Evolutionary conservation across 1,139 yeast genomes (phyloP).

Genomic region (Kluyveromyces sp.): DNA sequence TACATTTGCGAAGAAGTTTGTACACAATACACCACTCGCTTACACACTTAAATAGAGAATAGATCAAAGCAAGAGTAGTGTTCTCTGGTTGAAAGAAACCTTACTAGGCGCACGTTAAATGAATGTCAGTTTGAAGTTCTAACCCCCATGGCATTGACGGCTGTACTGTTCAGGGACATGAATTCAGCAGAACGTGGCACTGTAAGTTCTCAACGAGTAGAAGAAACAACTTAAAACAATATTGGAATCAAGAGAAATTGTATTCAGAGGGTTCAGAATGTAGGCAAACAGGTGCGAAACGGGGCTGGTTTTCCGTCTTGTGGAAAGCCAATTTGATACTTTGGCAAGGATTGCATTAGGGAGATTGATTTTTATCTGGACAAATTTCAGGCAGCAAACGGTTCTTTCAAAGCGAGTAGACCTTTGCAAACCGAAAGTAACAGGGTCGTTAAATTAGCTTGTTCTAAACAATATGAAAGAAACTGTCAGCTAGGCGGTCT

Average conservation of each 20-base stretch:
- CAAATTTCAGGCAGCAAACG: not conserved
- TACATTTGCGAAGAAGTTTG: not conserved
- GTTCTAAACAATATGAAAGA: not conserved
- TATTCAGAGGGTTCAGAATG: not conserved
- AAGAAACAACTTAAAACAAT: not conserved
- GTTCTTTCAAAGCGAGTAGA: not conserved
- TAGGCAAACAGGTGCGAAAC: not conserved
- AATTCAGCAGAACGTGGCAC: not conserved
- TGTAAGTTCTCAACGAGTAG: not conserved
- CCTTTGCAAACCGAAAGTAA: not conserved
- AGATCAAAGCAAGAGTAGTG: not conserved
- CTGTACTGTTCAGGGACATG: conserved; percentile 4
- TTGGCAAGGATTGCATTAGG: not conserved
- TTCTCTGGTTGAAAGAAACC: too few relatives aligned
- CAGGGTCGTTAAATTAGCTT: not conserved
- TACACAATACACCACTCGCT: not conserved
- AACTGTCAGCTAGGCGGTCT: not conserved
- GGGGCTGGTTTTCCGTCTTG: not conserved
- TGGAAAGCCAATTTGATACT: not conserved
- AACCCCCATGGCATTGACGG: conserved; percentile 5
- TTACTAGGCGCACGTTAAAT: not conserved
- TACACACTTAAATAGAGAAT: not conserved
- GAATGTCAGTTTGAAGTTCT: not conserved
- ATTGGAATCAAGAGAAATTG: not conserved
- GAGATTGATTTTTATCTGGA: not conserved